These are phyloP conservation scores for Xylaria nigripes DNA, from an alignment of 495 filamentous ascomycete species.

Conservation along the genomic window DNA sequence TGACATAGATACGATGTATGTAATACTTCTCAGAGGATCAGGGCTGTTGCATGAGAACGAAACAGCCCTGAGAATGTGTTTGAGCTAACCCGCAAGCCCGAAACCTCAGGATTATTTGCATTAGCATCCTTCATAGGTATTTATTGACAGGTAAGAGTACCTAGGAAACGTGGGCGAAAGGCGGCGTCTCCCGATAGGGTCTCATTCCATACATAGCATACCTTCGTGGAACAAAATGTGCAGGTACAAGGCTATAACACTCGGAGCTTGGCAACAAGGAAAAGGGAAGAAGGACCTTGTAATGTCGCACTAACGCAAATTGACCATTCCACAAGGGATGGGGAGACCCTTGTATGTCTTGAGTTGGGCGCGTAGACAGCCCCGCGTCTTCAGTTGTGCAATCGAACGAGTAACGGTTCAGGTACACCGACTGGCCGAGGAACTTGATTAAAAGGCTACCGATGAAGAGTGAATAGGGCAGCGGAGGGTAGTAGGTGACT, in stretches of 20 bases:
- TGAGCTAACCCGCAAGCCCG: not conserved
- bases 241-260: constrained; percentile 6
- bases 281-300: constrained; percentile 25
- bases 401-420: constrained; percentile 33
- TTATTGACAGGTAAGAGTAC: not conserved
- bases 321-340: constrained; percentile 21
- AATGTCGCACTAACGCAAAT: constrained; percentile 17
- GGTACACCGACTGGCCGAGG: constrained; percentile 32
- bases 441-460: not conserved
- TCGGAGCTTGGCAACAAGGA: constrained; percentile 25
- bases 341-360: constrained; percentile 32
- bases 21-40: not conserved
- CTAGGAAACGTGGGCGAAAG: not conserved
- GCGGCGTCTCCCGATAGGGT: not conserved
- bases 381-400: constrained; percentile 32
- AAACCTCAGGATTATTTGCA: not conserved
- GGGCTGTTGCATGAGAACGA: constrained; percentile 3
- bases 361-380: constrained; percentile 44
- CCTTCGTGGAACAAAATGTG: not conserved
- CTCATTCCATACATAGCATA: constrained; percentile 14
- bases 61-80: not conserved
- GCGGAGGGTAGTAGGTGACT: not conserved
- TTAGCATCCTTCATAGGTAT: not conserved
- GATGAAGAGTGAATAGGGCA: not conserved
- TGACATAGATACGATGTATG: not conserved